Evolutionary conservation across 805 yeast species (phyloP).

Genomic region (Saccharomycopsis lassenensis): DNA sequence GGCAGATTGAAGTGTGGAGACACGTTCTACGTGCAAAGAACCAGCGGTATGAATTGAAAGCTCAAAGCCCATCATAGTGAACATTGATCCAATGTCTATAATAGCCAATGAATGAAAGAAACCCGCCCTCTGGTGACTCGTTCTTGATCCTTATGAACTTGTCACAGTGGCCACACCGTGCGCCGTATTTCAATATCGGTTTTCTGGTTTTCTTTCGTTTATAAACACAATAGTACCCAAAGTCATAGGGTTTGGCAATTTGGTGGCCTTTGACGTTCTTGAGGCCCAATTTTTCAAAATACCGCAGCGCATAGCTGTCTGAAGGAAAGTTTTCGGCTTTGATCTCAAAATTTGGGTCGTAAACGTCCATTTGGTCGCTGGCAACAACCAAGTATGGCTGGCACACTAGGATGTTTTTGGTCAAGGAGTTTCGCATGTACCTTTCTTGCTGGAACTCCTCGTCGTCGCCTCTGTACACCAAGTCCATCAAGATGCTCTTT

Average conservation of each 20-base stretch:
- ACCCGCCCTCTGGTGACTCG: slow-evolving; percentile 13
- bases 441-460: slow-evolving; percentile 3
- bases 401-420: too few species aligned
- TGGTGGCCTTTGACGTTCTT: slow-evolving; percentile 2
- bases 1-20: too few species aligned
- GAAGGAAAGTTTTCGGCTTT: slow-evolving; percentile 4
- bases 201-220: not conserved
- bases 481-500: slow-evolving; percentile 10
- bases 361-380: not conserved
- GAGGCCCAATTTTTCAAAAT: slow-evolving; percentile 10
- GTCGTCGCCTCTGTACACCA: slow-evolving; percentile 3
- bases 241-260: slow-evolving; percentile 8
- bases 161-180: slow-evolving; percentile 12
- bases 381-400: slow-evolving; percentile 1
- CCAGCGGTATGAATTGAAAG: not conserved
- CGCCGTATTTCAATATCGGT: slow-evolving; percentile 6
- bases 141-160: slow-evolving; percentile 7
- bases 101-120: slow-evolving; percentile 10
- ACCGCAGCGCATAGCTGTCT: slow-evolving; percentile 4
- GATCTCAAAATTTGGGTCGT: slow-evolving; percentile 11
- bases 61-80: slow-evolving; percentile 7
- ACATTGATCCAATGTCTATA: slow-evolving; percentile 13
- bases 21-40: too few species aligned
- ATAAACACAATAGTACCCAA: slow-evolving; percentile 10
- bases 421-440: too few species aligned